A percentile compares a stretch with the other conserved stretches of the same genome.
phyloP scores from a whole-genome alignment of 2,329 filamentous ascomycete species.

The Sclerotinia trifoliorum region DNA sequence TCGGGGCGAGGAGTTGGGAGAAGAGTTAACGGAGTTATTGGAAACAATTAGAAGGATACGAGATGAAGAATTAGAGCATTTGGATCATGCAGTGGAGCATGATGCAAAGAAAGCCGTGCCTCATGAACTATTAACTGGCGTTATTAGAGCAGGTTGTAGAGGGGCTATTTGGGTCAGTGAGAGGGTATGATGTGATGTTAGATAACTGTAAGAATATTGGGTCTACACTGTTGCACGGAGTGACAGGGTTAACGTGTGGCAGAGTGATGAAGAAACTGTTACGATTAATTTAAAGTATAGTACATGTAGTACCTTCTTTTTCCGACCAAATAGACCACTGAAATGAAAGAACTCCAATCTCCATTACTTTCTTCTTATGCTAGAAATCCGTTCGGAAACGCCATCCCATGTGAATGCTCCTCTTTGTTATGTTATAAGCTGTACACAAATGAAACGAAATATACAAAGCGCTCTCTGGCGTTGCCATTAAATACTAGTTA shows the following conservation, averaged over 20 bases:
- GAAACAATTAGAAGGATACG: slow-evolving; percentile 76
- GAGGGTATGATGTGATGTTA: slow-evolving; percentile 50
- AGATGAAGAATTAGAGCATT: slow-evolving; percentile 94
- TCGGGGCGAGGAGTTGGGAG: slow-evolving; percentile 75
- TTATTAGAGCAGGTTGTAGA: slow-evolving; percentile 86
- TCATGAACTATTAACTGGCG: slow-evolving; percentile 82
- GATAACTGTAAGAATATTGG: slow-evolving; percentile 15
- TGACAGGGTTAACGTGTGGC: slow-evolving; percentile 1
- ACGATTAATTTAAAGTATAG: slow-evolving; percentile 17
- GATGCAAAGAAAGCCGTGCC: slow-evolving; percentile 88
- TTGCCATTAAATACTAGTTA: slow-evolving; percentile 21
- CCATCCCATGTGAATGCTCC: slow-evolving; percentile 12
- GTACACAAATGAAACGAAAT: slow-evolving; percentile 20
- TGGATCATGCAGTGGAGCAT: slow-evolving; percentile 92
- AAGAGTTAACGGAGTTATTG: slow-evolving; percentile 72
- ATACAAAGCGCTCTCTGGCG: slow-evolving; percentile 14
- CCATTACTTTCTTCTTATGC: slow-evolving; percentile 15
- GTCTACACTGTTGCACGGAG: neutral
- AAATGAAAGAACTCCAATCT: slow-evolving; percentile 20
- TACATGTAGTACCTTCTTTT: slow-evolving; percentile 4
- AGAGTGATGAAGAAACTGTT: neutral
- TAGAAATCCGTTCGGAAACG: slow-evolving; percentile 18
- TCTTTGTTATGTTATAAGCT: slow-evolving; percentile 16
- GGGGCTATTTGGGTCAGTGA: slow-evolving; percentile 92
- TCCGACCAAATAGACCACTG: slow-evolving; percentile 8